These are phyloP conservation scores for Amaranthus tricolor DNA, from an alignment of 179 eudicot genomes.

Conservation along the genomic window DNA sequence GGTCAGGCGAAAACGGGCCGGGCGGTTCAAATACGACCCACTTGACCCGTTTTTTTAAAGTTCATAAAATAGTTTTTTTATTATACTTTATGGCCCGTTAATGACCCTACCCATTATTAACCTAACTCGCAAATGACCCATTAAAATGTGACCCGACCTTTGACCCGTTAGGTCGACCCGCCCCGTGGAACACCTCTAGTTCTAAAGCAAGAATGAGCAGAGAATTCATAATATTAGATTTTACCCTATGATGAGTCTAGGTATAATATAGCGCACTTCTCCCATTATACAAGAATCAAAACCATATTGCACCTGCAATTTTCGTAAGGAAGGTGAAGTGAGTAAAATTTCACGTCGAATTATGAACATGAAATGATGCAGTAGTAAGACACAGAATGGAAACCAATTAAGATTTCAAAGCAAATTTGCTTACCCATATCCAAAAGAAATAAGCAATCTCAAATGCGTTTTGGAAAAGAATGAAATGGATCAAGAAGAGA, in stretches of 20 bases:
- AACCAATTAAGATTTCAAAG: neutral
- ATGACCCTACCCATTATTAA: no score
- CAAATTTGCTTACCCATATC: constrained; percentile 68
- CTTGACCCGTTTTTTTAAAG: no score
- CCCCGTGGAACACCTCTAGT: no score
- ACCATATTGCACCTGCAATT: constrained; percentile 55
- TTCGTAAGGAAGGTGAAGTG: neutral
- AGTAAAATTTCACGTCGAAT: neutral
- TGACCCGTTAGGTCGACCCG: no score
- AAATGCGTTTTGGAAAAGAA: constrained; percentile 93
- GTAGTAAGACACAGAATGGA: neutral
- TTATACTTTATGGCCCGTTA: no score
- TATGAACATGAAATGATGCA: neutral
- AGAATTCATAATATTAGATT: neutral
- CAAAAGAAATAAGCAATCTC: constrained; percentile 96
- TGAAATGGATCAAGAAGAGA: constrained; percentile 75
- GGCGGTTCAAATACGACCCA: no score
- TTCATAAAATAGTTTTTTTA: no score
- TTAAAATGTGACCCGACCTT: no score
- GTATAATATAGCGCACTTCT: constrained; percentile 58
- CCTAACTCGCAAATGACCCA: no score
- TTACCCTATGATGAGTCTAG: constrained; percentile 87
- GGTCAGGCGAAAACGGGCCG: no score
- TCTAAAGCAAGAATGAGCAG: no score
- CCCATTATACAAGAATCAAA: constrained; percentile 96